A percentile compares a stretch with the other conserved stretches of the same genome.
Evolutionary conservation across 1,284 basidiomycete species (phyloP).

Genomic region (Apiotrichum porosum): DNA sequence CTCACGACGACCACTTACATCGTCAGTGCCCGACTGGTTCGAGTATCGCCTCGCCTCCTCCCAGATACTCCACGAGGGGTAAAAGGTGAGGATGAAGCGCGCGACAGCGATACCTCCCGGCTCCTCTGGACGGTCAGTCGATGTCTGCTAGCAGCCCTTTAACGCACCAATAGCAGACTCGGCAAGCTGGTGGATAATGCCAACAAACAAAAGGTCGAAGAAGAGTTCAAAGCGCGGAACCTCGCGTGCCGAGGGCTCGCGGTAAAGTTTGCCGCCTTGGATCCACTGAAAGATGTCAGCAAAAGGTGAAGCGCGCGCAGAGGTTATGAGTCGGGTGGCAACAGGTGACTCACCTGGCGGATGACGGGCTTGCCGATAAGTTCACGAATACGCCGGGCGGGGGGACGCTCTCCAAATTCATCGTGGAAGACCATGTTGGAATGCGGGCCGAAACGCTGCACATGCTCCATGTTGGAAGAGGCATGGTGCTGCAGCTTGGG

Average conservation of each 20-base stretch:
- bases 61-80: conserved; percentile 48
- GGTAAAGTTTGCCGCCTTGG: conserved; percentile 25
- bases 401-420: conserved; percentile 4
- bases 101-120: conserved; percentile 26
- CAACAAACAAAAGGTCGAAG: conserved; percentile 50
- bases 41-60: conserved; percentile 45
- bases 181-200: conserved; percentile 49
- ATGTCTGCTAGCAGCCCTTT: too few species aligned
- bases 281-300: conserved; percentile 10
- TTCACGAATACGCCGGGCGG: conserved; percentile 16
- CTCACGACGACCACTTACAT: conserved; percentile 24
- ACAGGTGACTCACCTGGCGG: conserved; percentile 26
- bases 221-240: conserved; percentile 46
- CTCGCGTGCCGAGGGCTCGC: conserved; percentile 27
- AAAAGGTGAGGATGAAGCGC: conserved; percentile 38
- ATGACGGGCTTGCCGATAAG: conserved; percentile 24
- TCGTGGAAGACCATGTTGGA: conserved; percentile 6
- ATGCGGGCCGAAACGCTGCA: not conserved
- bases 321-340: too few species aligned
- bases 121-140: too few species aligned
- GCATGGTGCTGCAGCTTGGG: not conserved
- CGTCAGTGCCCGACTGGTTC: conserved; percentile 44
- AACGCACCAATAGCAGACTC: too few species aligned
- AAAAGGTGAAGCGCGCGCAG: not conserved
- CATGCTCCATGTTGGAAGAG: not conserved